A percentile compares a stretch with the other conserved stretches of the same genome.
phyloP scores from a whole-genome alignment of 1,284 basidiomycete species.

The Ustilago esculenta region DNA sequence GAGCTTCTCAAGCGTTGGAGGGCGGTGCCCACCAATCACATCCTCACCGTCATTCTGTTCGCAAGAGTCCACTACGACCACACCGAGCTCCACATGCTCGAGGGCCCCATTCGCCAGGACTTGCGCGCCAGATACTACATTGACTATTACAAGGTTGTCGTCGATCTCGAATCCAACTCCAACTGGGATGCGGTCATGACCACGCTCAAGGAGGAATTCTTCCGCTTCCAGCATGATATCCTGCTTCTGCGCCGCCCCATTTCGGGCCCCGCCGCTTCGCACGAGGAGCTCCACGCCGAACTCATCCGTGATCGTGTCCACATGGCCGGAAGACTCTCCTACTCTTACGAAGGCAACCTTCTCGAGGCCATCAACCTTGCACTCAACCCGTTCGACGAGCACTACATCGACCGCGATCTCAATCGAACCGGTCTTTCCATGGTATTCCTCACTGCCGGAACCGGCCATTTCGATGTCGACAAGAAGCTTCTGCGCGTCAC shows the following conservation, averaged over 20 bases:
- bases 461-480: slow-evolving; percentile 90
- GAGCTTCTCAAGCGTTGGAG: slow-evolving; percentile 69
- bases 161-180: slow-evolving; percentile 85
- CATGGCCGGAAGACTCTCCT: slow-evolving; percentile 75
- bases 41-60: slow-evolving; percentile 91
- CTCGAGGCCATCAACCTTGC: slow-evolving; percentile 93
- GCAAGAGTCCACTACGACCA: slow-evolving; percentile 91
- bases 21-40: slow-evolving; percentile 83
- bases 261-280: slow-evolving; percentile 48
- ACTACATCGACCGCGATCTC: slow-evolving; percentile 94
- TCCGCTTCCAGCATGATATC: slow-evolving; percentile 66
- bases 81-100: slow-evolving; percentile 60
- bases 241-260: slow-evolving; percentile 56
- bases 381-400: slow-evolving; percentile 90
- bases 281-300: slow-evolving; percentile 53
- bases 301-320: slow-evolving; percentile 56
- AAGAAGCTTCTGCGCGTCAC: slow-evolving; percentile 90
- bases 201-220: slow-evolving; percentile 78
- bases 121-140: slow-evolving; percentile 86
- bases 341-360: slow-evolving; percentile 92
- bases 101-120: slow-evolving; percentile 74
- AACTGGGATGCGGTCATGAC: slow-evolving; percentile 89
- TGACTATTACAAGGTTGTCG: slow-evolving; percentile 84
- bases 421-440: slow-evolving; percentile 88
- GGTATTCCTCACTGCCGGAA: slow-evolving; percentile 89